A percentile compares a stretch with the other conserved stretches of the same genome.
Conservation (phyloP, 192 early-diverging fungal species). For the Diversispora eburnea region DNA sequence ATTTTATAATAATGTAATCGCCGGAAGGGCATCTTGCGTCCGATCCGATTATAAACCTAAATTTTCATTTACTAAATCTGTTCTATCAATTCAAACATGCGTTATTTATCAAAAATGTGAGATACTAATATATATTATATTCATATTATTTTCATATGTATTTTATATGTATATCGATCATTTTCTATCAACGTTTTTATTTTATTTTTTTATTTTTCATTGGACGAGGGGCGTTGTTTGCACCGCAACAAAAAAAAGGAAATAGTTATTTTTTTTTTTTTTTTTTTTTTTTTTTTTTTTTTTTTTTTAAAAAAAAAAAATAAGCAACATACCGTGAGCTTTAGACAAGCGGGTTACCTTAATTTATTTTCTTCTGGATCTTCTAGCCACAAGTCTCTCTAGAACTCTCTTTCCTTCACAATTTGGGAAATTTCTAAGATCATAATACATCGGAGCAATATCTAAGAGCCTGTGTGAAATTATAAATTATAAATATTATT, state of each 20-base stretch:
- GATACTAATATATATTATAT: neutral
- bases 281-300: too few species aligned
- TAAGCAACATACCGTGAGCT: neutral
- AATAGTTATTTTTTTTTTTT: neutral
- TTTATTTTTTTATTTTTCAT: neutral
- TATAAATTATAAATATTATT: neutral
- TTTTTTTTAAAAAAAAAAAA: neutral
- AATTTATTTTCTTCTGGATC: conserved; percentile 37
- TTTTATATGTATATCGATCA: neutral
- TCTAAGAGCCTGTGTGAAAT: conserved; percentile 51
- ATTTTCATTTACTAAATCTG: conserved; percentile 1
- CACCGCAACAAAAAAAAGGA: conserved; percentile 2
- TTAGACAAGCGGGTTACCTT: conserved; percentile 20
- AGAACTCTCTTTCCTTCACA: conserved; percentile 87
- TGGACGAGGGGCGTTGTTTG: conserved; percentile 10
- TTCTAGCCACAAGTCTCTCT: conserved; percentile 61
- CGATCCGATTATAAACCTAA: neutral
- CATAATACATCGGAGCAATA: conserved; percentile 88
- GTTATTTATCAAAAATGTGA: conserved; percentile 7
- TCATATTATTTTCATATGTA: neutral
- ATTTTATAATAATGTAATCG: too few species aligned
- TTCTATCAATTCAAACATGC: conserved; percentile 14
- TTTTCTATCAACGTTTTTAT: neutral
- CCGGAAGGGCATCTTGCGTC: too few species aligned
- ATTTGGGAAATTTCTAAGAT: conserved; percentile 83